phyloP scores from a whole-genome alignment of 179 eudicot genomes.

The Silene vulgaris region DNA sequence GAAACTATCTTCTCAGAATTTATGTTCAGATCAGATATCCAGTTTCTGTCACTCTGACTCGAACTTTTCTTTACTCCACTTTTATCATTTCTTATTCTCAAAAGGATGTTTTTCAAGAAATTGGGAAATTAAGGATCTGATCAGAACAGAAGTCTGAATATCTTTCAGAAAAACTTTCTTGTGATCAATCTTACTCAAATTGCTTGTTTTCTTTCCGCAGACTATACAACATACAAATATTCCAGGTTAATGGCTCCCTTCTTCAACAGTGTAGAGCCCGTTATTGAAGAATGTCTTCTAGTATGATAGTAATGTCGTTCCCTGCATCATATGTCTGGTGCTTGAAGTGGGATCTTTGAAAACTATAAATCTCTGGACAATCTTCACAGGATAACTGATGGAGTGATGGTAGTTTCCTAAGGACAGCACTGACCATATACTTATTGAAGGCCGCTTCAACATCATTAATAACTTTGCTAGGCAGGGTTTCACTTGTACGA shows the following conservation, averaged over 20 bases:
- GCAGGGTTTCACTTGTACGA: not conserved
- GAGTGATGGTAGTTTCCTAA: not conserved
- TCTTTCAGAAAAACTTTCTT: not conserved
- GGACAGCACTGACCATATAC: slow-evolving; percentile 4
- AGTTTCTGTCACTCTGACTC: not conserved
- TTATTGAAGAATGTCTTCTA: not conserved
- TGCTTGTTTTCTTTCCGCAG: not conserved
- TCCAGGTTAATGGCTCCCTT: not conserved
- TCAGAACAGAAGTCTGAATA: not conserved
- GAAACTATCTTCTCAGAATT: not conserved
- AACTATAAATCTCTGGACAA: not conserved
- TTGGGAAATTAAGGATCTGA: not conserved
- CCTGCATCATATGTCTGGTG: slow-evolving; percentile 2
- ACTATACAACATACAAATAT: not conserved
- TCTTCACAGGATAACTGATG: not conserved
- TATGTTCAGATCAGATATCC: not conserved
- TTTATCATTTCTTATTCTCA: not conserved
- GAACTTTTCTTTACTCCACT: not conserved
- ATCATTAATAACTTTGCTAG: slow-evolving; percentile 7
- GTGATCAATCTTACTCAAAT: not conserved
- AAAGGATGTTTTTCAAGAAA: not conserved
- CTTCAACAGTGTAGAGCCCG: not conserved
- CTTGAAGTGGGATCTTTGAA: not conserved
- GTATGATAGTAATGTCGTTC: not conserved
- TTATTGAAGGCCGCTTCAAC: not conserved